Evolutionary conservation across 2,329 filamentous ascomycete genomes (phyloP), one percentile per base, ranked within the genome.

Genomic region (Aspergillus novofumigatus): DNA sequence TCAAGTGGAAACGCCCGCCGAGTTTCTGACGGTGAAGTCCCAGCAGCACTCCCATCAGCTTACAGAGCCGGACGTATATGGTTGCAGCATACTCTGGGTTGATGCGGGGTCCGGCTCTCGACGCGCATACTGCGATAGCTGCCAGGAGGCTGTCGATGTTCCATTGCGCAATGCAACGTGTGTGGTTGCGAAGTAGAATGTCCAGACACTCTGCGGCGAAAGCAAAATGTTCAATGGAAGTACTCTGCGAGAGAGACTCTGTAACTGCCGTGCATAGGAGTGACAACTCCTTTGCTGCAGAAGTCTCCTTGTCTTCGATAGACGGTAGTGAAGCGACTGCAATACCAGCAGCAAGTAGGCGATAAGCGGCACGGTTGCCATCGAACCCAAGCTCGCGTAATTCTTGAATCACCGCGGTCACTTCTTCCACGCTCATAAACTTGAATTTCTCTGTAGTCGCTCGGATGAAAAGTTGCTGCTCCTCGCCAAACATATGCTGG

Each of bases 1-100:
- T 71, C 10, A 87, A 73, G 64, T 87, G 84, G 70, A 83, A 83
- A 25, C 85, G 82, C 7, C 84, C 84, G 38, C 82, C 81, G 9
- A 87, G 73, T 45, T 83, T 82, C 17, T 80, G 74, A 23, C 84
- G 80, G 63, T 86, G 81, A 11, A 85, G 76, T n/a, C 80, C 75
- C 7, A 88, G 70, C 7, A 86, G 69, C 0, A 78, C 70, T 8
- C 79, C 80, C 55, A 81, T 72, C 9, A 85, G 73, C 38, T 78
- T 73, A 67, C 83, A 86, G 9, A 86, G 71, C 45, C 81, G 80
- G 4, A 76, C 74, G 70, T 79, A 86, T 49, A 86, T 75, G 1
- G 74, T 69, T 1, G 75, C 66, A 7, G 74, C 68, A 51, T 66
- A 72, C 35, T 69, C 60, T 4, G 65, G 58, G 32, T 63, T 60